phyloP scores from a whole-genome alignment of 495 filamentous ascomycete genomes.

The Penicillium herquei region DNA sequence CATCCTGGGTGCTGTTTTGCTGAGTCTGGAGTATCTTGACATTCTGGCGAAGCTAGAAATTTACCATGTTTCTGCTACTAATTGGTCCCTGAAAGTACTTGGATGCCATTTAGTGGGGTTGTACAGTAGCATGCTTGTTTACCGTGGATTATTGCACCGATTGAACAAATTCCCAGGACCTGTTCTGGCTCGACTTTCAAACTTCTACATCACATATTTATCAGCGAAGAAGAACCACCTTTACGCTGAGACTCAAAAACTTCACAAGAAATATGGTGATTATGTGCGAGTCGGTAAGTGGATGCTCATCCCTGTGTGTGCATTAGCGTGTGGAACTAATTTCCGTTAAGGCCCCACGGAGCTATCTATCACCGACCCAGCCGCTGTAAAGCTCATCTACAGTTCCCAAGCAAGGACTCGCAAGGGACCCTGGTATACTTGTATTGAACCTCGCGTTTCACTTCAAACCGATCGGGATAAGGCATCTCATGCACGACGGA shows the following conservation, averaged over 20 bases:
- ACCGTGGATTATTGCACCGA: constrained; percentile 34
- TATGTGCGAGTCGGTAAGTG: constrained; percentile 33
- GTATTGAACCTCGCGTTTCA: constrained; percentile 25
- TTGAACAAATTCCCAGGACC: constrained; percentile 39
- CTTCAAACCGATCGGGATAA: constrained; percentile 39
- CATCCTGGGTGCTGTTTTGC: neutral
- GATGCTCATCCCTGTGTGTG: too few species aligned
- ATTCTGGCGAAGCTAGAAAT: neutral
- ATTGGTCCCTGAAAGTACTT: neutral
- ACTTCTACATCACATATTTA: constrained; percentile 19
- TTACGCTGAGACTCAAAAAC: constrained; percentile 28
- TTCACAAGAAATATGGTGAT: constrained; percentile 48
- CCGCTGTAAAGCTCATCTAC: constrained; percentile 31
- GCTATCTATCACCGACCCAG: constrained; percentile 39
- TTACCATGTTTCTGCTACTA: neutral
- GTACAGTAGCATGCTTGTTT: constrained; percentile 30
- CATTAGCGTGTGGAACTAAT: constrained; percentile 6
- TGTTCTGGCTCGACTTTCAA: constrained; percentile 31
- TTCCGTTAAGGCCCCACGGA: constrained; percentile 28
- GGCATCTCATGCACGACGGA: constrained; percentile 30
- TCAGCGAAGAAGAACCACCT: constrained; percentile 24
- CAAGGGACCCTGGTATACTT: constrained; percentile 45
- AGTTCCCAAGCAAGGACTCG: constrained; percentile 26
- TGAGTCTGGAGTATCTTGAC: neutral
- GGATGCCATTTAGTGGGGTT: constrained; percentile 1